Conservation (phyloP, 2,329 filamentous ascomycete genomes). For the Ophiocordyceps australis region DNA sequence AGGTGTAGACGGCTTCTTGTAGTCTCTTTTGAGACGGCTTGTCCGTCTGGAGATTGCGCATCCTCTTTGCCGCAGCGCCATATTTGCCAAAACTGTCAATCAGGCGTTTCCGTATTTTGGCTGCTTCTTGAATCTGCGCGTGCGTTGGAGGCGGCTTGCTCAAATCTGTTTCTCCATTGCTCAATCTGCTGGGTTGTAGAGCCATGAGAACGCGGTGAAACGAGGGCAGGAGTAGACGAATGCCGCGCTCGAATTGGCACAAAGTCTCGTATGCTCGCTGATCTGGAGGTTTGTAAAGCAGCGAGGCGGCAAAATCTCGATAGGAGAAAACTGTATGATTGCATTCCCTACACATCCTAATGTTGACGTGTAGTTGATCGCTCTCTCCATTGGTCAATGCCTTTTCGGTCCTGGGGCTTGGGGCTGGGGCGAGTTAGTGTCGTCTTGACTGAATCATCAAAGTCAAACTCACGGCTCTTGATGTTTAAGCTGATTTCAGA, state of each 20-base stretch:
- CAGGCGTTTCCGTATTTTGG: slow-evolving; percentile 74
- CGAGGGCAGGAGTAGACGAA: slow-evolving; percentile 60
- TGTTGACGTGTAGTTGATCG: slow-evolving; percentile 50
- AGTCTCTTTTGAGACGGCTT: slow-evolving; percentile 56
- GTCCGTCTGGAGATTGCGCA: slow-evolving; percentile 60
- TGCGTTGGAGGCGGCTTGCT: slow-evolving; percentile 28
- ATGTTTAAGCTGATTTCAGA: slow-evolving; percentile 69
- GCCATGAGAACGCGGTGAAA: slow-evolving; percentile 64
- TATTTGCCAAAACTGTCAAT: slow-evolving; percentile 85
- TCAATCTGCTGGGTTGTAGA: slow-evolving; percentile 38
- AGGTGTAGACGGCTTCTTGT: slow-evolving; percentile 67
- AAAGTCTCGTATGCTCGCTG: slow-evolving; percentile 71
- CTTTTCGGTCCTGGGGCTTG: slow-evolving; percentile 22
- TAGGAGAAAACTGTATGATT: slow-evolving; percentile 42
- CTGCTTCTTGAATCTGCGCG: slow-evolving; percentile 65
- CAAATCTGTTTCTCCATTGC: slow-evolving; percentile 16
- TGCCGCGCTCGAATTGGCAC: slow-evolving; percentile 74
- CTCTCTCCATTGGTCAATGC: slow-evolving; percentile 6
- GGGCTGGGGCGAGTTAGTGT: slow-evolving; percentile 2
- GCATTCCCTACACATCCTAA: slow-evolving; percentile 89
- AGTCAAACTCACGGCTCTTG: slow-evolving; percentile 26
- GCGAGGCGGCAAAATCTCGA: slow-evolving; percentile 58
- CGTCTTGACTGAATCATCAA: too few relatives aligned
- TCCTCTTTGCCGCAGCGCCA: slow-evolving; percentile 60
- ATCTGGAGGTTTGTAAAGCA: slow-evolving; percentile 50